Base-by-base conservation (phyloP, 208 protist species). In the Porcisia deanei region DNA sequence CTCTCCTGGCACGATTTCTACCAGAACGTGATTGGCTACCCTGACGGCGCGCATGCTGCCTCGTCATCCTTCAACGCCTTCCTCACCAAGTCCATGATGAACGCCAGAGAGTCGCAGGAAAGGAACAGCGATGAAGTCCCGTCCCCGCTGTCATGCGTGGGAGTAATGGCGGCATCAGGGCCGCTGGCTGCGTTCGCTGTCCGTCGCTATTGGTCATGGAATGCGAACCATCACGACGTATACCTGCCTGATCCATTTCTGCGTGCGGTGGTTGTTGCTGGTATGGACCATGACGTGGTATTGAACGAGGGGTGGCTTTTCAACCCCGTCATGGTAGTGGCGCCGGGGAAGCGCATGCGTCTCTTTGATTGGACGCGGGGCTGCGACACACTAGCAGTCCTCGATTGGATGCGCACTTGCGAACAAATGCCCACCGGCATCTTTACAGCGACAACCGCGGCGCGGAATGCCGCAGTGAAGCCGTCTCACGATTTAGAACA, bases 1-100 rank as follows among this genome's bases (percentile, higher is more conserved):
- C 81, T 89, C 53, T 86, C 80, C n/a, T 94, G 88, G 88, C 41
- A 70, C 2, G 75, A 83, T 60, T 89, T 94, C 72, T 66, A 74
- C 16, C n/a, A 71, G 43, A 57, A 81, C 34, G 79, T 94, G 4
- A 86, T 97, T 59, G 93, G 93, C 67, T 78, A 80, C 55, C 70
- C 76, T 10, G 80, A 95, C 79, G 77, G 85, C 18, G 80, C 61
- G 6, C 71, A 75, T 10, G 85, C 89, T 25, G 66, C 45, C 9
- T 25, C 58, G 3, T 76, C 58, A 8, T 90, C 85, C 7, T 75
- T 97, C 45, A 85, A 92, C 49, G 84, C 82, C 1, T 34, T 59
- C 10, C 74, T 97, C n/a, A 76, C 58, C 22, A n/a, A 47, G 16
- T 37, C 37, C 4, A n/a, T 20, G 2, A 30, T 22, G 8, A 10